Evolutionary conservation across 2,329 filamentous ascomycete genomes (phyloP).

Genomic region (Cercospora canescens): DNA sequence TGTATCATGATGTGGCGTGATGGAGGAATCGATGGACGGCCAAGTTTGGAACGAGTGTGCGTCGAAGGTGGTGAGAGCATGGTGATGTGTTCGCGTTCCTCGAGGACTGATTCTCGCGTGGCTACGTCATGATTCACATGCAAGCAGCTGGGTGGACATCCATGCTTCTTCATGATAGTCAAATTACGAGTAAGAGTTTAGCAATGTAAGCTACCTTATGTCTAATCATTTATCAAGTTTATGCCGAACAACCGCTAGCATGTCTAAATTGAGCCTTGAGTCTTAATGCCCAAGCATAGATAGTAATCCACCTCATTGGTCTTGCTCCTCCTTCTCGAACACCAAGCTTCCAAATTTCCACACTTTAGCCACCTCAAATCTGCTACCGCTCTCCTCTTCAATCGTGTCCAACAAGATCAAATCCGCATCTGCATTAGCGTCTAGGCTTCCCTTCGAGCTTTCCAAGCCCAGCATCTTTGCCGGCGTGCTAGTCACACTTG

Average conservation of each 20-base stretch:
- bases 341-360: constrained; percentile 74
- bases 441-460: constrained; percentile 62
- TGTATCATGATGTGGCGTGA: constrained; percentile 4
- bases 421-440: constrained; percentile 50
- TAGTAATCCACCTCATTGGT: background rate
- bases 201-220: background rate
- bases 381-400: constrained; percentile 44
- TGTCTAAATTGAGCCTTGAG: no score
- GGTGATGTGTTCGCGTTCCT: background rate
- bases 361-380: constrained; percentile 69
- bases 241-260: no score
- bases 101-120: background rate
- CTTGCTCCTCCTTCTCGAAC: constrained; percentile 14
- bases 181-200: background rate
- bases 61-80: background rate
- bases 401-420: constrained; percentile 64
- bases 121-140: constrained; percentile 5
- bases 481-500: constrained; percentile 73
- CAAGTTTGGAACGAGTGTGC: background rate
- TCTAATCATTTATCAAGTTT: no score
- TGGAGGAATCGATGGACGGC: background rate
- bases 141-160: background rate
- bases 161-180: background rate
- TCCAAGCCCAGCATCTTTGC: constrained; percentile 73
- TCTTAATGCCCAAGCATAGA: background rate